Conservation (phyloP, 495 filamentous ascomycete species). For the Xylaria nigripes region DNA sequence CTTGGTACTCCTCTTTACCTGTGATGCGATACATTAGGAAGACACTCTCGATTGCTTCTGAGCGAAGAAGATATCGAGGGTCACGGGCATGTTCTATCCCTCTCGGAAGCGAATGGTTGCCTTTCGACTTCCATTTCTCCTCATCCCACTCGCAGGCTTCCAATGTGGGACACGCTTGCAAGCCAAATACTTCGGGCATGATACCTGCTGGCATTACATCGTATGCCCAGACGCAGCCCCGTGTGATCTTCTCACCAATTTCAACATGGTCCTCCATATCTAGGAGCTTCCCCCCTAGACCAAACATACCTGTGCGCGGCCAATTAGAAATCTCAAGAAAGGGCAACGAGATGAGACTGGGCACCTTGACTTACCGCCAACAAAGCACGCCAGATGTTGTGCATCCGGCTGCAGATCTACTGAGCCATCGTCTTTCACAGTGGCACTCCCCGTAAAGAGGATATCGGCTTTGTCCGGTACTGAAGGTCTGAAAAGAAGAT, state of each 20-base stretch:
- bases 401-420: constrained; percentile 29
- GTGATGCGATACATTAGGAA: constrained; percentile 65
- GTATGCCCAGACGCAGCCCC: constrained; percentile 93
- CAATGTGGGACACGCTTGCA: constrained; percentile 47
- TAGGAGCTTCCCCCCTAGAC: constrained; percentile 72
- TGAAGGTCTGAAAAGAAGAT: constrained; percentile 62
- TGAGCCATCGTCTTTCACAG: constrained; percentile 13
- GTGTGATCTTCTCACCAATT: constrained; percentile 70
- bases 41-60: constrained; percentile 58
- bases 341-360: neutral
- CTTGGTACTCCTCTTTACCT: constrained; percentile 41
- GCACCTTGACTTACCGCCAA: constrained; percentile 42
- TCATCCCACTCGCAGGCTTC: constrained; percentile 31
- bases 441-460: constrained; percentile 50
- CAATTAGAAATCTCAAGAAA: neutral
- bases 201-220: constrained; percentile 68
- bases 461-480: constrained; percentile 56
- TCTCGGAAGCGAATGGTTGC: constrained; percentile 51
- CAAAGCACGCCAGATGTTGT: constrained; percentile 62
- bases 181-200: constrained; percentile 71
- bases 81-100: constrained; percentile 49
- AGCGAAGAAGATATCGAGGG: constrained; percentile 63
- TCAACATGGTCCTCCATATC: constrained; percentile 59
- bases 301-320: constrained; percentile 58
- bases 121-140: constrained; percentile 14